Evolutionary conservation across 2,329 filamentous ascomycete genomes (phyloP), one percentile per base, ranked within the genome.

Genomic region (Neocatenulostroma microsporum): DNA sequence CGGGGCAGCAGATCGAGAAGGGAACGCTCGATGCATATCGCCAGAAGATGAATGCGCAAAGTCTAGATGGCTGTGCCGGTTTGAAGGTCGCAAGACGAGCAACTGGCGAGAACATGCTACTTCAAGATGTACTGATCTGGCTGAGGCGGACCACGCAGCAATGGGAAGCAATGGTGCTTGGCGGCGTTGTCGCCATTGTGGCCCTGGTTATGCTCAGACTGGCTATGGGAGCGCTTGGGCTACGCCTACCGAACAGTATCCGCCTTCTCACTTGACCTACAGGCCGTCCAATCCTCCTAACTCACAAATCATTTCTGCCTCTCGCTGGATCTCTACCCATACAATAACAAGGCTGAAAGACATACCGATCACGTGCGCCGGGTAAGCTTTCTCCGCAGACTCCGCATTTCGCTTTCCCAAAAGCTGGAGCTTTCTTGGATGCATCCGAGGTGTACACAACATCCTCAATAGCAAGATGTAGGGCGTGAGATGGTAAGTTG

Each of bases 31-130:
- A 64, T 40, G 70, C 36, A 6, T 83, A 80, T 49, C 76, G 76
- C 51, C 63, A 62, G 15, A 53, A 65, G 43, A 72, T 68, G 47
- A 83, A 82, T 48, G 49, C 62, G 2, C 15, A 51, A 30, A 77
- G 73, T 53, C 62, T 81, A 29, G 77, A 81, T 45, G 74, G 73
- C 2, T 58, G 80, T 14, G 72, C 75, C 0, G 76, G 76, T 0
- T 52, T 82, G 47, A 66, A 62, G 38, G 62, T 62, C 4, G 76
- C 75, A 15, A 63, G 75, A 43, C 62, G 66, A 29, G 66, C 65
- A 19, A 57, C 56, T 2, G 72, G 72, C 2, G 64, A 77, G 57
- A 59, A 54, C 41, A 39, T 75, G 26, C 64, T 63, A 51, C 19
- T 69, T 12, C 63, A 63, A 13, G 65, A 73, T 30, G 18, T 10